phyloP scores from a whole-genome alignment of 257 asterid species.

The Solanum sparsipilum region DNA sequence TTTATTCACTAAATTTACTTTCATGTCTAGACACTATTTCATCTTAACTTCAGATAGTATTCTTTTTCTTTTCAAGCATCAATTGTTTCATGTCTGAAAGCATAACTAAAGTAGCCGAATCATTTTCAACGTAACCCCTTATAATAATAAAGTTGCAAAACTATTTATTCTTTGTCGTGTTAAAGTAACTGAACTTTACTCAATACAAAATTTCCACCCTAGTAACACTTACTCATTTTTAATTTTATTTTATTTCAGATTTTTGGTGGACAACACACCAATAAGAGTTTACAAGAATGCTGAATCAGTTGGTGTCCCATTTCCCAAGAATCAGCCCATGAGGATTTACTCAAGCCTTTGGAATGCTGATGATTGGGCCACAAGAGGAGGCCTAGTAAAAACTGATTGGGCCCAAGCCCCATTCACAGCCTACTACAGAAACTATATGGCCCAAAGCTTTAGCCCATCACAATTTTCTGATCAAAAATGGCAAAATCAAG shows the following conservation, averaged over 20 bases:
- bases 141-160: not conserved
- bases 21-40: not conserved
- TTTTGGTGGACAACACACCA: conserved; percentile 77
- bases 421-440: conserved; percentile 68
- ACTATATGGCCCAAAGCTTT: conserved; percentile 42
- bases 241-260: conserved; percentile 18
- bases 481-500: conserved; percentile 47
- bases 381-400: conserved; percentile 72
- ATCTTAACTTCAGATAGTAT: not conserved
- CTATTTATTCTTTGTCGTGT: not conserved
- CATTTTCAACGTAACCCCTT: no score
- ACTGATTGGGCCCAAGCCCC: conserved; percentile 84
- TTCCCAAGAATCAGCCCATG: conserved; percentile 73
- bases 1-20: not conserved
- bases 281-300: conserved; percentile 64
- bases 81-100: not conserved
- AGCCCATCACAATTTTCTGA: conserved; percentile 21
- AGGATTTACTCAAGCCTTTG: conserved; percentile 79
- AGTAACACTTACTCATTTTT: not conserved
- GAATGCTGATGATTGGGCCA: conserved; percentile 93
- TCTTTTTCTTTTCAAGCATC: not conserved
- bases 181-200: not conserved
- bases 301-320: conserved; percentile 61
- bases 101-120: rapidly evolving
- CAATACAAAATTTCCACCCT: not conserved